Evolutionary conservation across 805 yeast species (phyloP).

Genomic region (Pichia pseudocactophila): DNA sequence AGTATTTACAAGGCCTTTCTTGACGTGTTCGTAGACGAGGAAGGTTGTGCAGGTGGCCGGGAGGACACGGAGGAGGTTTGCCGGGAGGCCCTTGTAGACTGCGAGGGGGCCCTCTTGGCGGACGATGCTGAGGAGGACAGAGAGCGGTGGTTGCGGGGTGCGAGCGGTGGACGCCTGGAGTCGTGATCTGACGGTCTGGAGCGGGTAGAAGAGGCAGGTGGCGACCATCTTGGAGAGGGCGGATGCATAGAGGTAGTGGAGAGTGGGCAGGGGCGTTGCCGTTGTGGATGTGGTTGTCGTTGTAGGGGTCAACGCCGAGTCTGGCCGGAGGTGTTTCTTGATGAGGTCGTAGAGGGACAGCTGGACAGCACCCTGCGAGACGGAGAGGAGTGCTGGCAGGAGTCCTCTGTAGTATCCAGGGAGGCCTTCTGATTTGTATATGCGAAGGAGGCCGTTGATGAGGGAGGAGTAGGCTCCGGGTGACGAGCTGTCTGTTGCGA

Average conservation of each 20-base stretch:
- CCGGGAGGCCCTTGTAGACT: slow-evolving; percentile 74
- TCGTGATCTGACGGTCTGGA: slow-evolving; percentile 72
- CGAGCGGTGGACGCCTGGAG: slow-evolving; percentile 42
- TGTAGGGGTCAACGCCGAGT: too few species aligned
- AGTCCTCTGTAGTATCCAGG: slow-evolving; percentile 78
- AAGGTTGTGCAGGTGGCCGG: slow-evolving; percentile 94
- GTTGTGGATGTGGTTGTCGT: too few species aligned
- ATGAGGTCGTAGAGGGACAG: slow-evolving; percentile 77
- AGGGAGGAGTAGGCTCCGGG: slow-evolving; percentile 52
- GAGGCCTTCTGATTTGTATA: slow-evolving; percentile 49
- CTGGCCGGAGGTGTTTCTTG: slow-evolving; percentile 32
- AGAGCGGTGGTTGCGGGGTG: slow-evolving; percentile 19
- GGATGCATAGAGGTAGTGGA: slow-evolving; percentile 58
- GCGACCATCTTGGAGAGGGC: slow-evolving; percentile 62
- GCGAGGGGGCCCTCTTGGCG: slow-evolving; percentile 50
- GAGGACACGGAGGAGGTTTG: slow-evolving; percentile 72
- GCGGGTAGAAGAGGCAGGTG: slow-evolving; percentile 66
- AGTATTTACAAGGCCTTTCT: slow-evolving; percentile 11
- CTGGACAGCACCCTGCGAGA: slow-evolving; percentile 84
- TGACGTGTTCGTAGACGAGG: slow-evolving; percentile 66
- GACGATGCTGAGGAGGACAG: slow-evolving; percentile 34
- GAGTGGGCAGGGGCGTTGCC: too few species aligned
- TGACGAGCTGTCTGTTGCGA: slow-evolving; percentile 41
- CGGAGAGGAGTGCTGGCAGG: slow-evolving; percentile 66
- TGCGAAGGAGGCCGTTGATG: slow-evolving; percentile 41